A percentile compares a stretch with the other conserved stretches of the same genome.
These are phyloP conservation scores for Phytopythium oedochilum DNA, from an alignment of 352 stramenopile species.

Conservation along the genomic window DNA sequence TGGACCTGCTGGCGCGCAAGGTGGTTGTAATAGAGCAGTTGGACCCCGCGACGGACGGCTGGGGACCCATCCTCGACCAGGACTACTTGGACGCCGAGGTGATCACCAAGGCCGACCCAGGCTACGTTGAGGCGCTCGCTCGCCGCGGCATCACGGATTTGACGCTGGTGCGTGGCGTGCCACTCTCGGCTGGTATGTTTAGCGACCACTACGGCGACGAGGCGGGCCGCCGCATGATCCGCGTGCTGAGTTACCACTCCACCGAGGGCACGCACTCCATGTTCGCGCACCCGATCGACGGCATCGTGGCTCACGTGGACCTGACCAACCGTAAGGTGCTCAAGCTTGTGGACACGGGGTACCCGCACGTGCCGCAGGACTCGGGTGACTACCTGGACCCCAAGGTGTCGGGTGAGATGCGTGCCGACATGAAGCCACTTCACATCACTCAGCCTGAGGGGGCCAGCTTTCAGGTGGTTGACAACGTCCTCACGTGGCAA, in stretches of 20 bases:
- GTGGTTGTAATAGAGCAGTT: conserved; percentile 30
- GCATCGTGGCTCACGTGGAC: conserved; percentile 40
- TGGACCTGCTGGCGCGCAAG: conserved; percentile 26
- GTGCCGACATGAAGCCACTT: conserved; percentile 50
- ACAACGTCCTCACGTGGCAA: conserved; percentile 72
- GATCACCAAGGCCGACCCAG: conserved; percentile 37
- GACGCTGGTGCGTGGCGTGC: conserved; percentile 27
- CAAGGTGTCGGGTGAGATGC: conserved; percentile 30
- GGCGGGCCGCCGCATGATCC: conserved; percentile 35
- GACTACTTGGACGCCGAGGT: conserved; percentile 38
- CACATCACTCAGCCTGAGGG: conserved; percentile 72
- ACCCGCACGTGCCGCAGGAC: conserved; percentile 37
- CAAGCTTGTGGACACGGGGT: conserved; percentile 37
- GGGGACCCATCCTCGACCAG: conserved; percentile 39
- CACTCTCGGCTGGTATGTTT: conserved; percentile 44
- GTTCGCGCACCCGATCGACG: conserved; percentile 43
- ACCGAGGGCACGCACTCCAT: conserved; percentile 40
- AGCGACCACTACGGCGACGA: conserved; percentile 25
- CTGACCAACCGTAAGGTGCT: conserved; percentile 34
- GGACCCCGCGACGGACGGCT: conserved; percentile 32
- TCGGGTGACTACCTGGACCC: conserved; percentile 41
- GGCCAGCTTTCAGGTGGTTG: conserved; percentile 62
- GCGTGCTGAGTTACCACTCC: conserved; percentile 40
- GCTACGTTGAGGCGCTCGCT: conserved; percentile 31
- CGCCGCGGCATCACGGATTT: conserved; percentile 43